Evolutionary conservation across 129 eudicot genomes (phyloP).

Genomic region (sunflower (Helianthus annuus)): HanXRQr2.0-SUNRISE NC_035433.2:105921433-105921932

Average conservation of each 20-base stretch:
- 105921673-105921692: slow-evolving; percentile 12
- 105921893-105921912: no score
- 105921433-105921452: slow-evolving; percentile 43
- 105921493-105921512: slow-evolving; percentile 42
- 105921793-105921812: no score
- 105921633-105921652: slow-evolving; percentile 13
- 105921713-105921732: slow-evolving; percentile 1
- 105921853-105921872: no score
- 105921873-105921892: no score
- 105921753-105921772: neutral
- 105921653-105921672: slow-evolving; percentile 12
- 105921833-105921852: no score
- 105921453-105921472: slow-evolving; percentile 34
- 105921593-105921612: neutral
- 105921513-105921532: slow-evolving; percentile 54
- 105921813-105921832: no score
- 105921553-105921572: slow-evolving; percentile 33
- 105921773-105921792: neutral
- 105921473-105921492: slow-evolving; percentile 48
- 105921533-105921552: neutral
- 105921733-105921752: neutral
- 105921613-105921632: neutral
- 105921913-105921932: no score
- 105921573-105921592: slow-evolving; percentile 21
- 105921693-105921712: slow-evolving; percentile 23